Percentiles rank a stretch among this genome's conserved stretches.
Conservation (phyloP, 2,329 filamentous ascomycete species). For the Gnomoniopsis sp. region DNA sequence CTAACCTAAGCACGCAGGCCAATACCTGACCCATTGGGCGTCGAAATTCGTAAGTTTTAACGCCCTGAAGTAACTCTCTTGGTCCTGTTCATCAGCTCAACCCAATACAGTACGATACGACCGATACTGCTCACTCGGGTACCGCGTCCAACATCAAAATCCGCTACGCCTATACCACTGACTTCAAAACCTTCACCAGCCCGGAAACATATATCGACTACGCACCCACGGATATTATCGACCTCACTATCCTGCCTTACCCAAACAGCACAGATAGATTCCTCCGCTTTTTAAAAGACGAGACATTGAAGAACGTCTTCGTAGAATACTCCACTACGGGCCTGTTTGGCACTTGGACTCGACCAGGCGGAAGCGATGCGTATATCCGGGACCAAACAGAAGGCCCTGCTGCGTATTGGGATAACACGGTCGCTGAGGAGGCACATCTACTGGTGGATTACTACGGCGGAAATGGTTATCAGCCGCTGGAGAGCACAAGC, state of each 20-base stretch:
- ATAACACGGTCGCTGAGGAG: slow-evolving; percentile 36
- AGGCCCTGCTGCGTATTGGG: slow-evolving; percentile 41
- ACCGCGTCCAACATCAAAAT: slow-evolving; percentile 41
- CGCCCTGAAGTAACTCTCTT: background rate
- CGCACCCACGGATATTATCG: slow-evolving; percentile 46
- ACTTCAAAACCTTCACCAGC: slow-evolving; percentile 50
- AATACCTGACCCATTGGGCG: slow-evolving; percentile 46
- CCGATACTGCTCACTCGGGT: slow-evolving; percentile 47
- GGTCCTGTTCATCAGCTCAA: background rate
- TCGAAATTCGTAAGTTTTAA: slow-evolving; percentile 40
- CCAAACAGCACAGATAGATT: slow-evolving; percentile 35
- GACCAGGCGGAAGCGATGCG: slow-evolving; percentile 40
- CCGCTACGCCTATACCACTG: slow-evolving; percentile 52
- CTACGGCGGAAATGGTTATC: slow-evolving; percentile 45
- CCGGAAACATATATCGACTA: slow-evolving; percentile 50
- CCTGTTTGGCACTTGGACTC: slow-evolving; percentile 49
- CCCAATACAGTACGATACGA: slow-evolving; percentile 37
- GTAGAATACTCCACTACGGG: slow-evolving; percentile 45
- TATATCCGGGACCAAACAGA: slow-evolving; percentile 41
- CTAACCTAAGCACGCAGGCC: slow-evolving; percentile 22
- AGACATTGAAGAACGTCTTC: slow-evolving; percentile 49
- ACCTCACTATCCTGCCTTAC: slow-evolving; percentile 53
- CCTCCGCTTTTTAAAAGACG: slow-evolving; percentile 54
- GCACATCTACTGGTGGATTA: slow-evolving; percentile 49
- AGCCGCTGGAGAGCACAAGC: slow-evolving; percentile 43